Conservation (phyloP, 371 early-diverging fungal genomes). For the Rhizopus stolonifer region DNA sequence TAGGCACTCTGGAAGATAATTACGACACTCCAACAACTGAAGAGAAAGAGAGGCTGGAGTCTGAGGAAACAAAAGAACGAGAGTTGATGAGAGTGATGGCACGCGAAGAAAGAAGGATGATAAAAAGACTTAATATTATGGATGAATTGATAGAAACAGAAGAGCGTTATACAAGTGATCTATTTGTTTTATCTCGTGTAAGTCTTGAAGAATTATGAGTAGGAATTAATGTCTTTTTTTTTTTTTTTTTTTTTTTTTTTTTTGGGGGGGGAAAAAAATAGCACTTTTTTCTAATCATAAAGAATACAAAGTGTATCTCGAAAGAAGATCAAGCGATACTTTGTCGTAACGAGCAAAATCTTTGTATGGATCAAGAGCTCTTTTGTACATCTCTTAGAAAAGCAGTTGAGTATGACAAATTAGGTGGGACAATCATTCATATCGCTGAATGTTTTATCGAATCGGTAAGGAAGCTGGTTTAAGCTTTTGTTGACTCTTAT, state of each 20-base stretch:
- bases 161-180: constrained; percentile 32
- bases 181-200: constrained; percentile 39
- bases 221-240: not conserved
- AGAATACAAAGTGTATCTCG: not conserved
- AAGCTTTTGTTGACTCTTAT: not conserved
- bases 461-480: constrained; percentile 31
- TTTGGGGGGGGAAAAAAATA: no score
- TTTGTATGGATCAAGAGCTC: constrained; percentile 16
- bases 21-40: not conserved
- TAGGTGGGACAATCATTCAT: constrained; percentile 14
- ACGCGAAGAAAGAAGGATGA: constrained; percentile 14
- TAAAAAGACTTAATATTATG: constrained; percentile 16
- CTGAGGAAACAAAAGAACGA: no score
- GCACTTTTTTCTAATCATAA: constrained; percentile 20
- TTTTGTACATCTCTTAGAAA: constrained; percentile 22
- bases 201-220: constrained; percentile 1
- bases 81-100: not conserved
- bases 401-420: constrained; percentile 21
- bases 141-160: constrained; percentile 46
- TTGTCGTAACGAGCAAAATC: not conserved
- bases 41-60: no score
- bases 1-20: not conserved
- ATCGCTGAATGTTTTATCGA: constrained; percentile 40
- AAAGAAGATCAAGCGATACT: not conserved
- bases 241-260: no score